Percentiles rank a stretch among this genome's conserved stretches.
Conservation (phyloP, 225 moss, liverwort and hornwort species). For the Polytrichum commune region DNA sequence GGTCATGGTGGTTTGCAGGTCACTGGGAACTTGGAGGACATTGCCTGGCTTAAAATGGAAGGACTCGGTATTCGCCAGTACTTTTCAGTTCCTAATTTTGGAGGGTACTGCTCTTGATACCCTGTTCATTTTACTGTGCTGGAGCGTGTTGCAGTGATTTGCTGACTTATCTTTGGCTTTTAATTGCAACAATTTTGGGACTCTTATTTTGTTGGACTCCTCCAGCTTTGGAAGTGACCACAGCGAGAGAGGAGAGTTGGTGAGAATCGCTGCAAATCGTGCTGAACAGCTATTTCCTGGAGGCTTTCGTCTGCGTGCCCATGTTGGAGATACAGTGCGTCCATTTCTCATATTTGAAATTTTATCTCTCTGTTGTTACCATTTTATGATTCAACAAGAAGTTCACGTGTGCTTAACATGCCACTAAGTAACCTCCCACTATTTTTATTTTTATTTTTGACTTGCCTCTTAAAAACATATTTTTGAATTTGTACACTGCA, state of each 20-base stretch:
- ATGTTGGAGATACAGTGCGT: constrained; percentile 91
- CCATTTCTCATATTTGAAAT: constrained; percentile 3
- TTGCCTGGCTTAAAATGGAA: constrained; percentile 96
- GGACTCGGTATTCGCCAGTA: constrained; percentile 72
- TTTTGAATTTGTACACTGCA: no score
- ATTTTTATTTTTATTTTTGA: no score
- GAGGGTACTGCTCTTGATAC: constrained; percentile 50
- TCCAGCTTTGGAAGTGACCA: constrained; percentile 95
- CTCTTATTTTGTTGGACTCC: constrained; percentile 6
- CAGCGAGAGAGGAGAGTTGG: constrained; percentile 71
- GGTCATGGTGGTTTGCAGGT: constrained; percentile 42
- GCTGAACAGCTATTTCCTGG: constrained; percentile 65
- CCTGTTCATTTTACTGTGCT: no score
- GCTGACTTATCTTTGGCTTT: no score
- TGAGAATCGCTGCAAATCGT: constrained; percentile 67
- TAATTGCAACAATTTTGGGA: no score
- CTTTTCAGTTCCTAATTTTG: constrained; percentile 88
- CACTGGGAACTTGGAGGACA: constrained; percentile 90
- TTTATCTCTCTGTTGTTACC: no score
- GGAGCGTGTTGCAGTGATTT: no score
- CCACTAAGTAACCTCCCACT: no score
- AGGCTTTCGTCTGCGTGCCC: constrained; percentile 68
- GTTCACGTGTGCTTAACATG: no score
- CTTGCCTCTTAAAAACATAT: no score
- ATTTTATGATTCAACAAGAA: no score